Conservation (phyloP, 148 eudicot species). For the Dysphania ambrosioides region DNA sequence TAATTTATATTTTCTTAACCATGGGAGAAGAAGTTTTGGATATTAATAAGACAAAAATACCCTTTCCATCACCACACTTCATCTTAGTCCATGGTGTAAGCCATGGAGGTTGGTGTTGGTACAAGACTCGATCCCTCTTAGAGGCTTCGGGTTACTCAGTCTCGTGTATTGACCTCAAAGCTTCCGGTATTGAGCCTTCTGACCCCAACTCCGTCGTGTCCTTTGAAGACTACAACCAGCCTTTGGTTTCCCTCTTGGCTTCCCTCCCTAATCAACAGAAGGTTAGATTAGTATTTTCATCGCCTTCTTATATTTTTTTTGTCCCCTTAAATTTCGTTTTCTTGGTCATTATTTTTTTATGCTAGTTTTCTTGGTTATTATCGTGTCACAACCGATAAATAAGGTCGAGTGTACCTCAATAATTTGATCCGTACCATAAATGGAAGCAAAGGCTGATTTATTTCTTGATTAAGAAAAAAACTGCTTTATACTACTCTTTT, state of each 20-base stretch:
- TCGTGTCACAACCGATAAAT: conserved; percentile 5
- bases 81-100: conserved; percentile 69
- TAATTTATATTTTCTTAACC: neutral
- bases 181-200: conserved; percentile 53
- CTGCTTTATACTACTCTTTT: too few species aligned
- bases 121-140: conserved; percentile 56
- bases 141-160: conserved; percentile 59
- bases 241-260: conserved; percentile 54
- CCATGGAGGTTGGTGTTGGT: conserved; percentile 93
- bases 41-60: conserved; percentile 20
- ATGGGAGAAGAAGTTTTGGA: conserved; percentile 30
- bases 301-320: neutral
- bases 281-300: conserved; percentile 27
- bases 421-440: neutral
- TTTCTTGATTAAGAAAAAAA: too few species aligned
- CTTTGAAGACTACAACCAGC: conserved; percentile 65
- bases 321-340: neutral
- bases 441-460: neutral
- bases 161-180: conserved; percentile 66
- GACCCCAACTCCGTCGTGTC: conserved; percentile 37
- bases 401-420: neutral
- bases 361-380: conserved; percentile 3
- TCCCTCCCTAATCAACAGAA: conserved; percentile 49
- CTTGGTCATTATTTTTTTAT: too few species aligned
- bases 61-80: conserved; percentile 42